These are phyloP conservation scores for Sphagnum tenellum DNA, from an alignment of 225 moss, liverwort and hornwort genomes.

Conservation along the genomic window DNA sequence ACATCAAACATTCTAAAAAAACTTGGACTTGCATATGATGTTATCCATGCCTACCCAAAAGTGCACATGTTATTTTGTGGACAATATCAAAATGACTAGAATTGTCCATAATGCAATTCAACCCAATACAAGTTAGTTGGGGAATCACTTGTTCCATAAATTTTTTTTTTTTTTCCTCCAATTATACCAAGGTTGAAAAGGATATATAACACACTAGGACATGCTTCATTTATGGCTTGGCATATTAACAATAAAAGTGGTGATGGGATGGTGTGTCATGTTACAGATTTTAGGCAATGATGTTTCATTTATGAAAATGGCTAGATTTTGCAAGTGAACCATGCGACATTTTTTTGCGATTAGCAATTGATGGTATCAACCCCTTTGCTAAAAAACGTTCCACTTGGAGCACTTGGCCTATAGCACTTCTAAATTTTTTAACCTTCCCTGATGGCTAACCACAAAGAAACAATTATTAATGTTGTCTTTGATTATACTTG, in stretches of 20 bases:
- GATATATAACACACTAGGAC: neutral
- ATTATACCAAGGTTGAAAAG: neutral
- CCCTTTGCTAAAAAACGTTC: too few species aligned
- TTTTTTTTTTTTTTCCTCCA: too few species aligned
- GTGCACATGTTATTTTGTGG: neutral
- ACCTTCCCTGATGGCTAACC: neutral
- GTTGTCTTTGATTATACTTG: slow-evolving; percentile 1
- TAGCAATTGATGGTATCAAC: too few species aligned
- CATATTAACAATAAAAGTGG: neutral
- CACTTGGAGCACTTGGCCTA: too few species aligned
- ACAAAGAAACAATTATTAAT: slow-evolving; percentile 1
- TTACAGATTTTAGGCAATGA: neutral
- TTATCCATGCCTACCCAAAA: neutral
- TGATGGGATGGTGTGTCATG: neutral
- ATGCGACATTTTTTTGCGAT: neutral
- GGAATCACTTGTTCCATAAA: neutral
- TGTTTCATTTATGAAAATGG: neutral
- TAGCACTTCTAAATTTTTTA: neutral
- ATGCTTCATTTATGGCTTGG: neutral
- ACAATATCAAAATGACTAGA: neutral
- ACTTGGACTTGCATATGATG: neutral
- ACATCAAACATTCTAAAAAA: neutral
- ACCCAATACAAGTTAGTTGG: neutral
- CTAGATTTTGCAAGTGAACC: neutral
- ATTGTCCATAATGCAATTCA: neutral